These are phyloP conservation scores for Furcasterigmium sp. DNA, from an alignment of 2,329 filamentous ascomycete species.

Conservation along the genomic window DNA sequence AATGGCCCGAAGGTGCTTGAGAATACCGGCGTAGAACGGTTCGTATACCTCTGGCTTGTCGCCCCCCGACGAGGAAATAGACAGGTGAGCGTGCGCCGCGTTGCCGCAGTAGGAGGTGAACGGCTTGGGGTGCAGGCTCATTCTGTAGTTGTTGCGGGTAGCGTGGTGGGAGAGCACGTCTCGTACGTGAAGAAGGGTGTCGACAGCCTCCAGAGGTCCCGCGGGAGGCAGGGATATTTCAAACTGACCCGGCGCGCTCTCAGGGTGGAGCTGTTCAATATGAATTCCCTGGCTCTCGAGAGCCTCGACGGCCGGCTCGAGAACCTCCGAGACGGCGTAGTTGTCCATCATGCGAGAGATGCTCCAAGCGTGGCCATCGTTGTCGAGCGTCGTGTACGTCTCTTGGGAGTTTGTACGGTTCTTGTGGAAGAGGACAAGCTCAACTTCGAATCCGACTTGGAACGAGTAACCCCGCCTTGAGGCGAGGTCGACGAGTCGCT, in stretches of 20 bases:
- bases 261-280: constrained; percentile 69
- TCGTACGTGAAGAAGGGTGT: constrained; percentile 64
- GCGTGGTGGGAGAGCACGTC: constrained; percentile 64
- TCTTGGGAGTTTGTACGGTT: constrained; percentile 19
- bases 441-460: constrained; percentile 74
- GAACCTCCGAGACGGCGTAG: constrained; percentile 47
- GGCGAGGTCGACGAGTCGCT: constrained; percentile 46
- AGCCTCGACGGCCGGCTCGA: constrained; percentile 59
- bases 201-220: constrained; percentile 62
- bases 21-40: constrained; percentile 66
- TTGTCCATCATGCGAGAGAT: constrained; percentile 59
- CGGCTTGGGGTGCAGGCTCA: constrained; percentile 72
- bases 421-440: constrained; percentile 64
- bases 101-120: constrained; percentile 53
- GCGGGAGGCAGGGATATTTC: constrained; percentile 66
- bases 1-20: constrained; percentile 61
- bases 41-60: constrained; percentile 43
- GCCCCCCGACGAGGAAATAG: constrained; percentile 45
- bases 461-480: constrained; percentile 50
- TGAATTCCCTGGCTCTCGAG: constrained; percentile 59
- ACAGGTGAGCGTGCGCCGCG: constrained; percentile 66
- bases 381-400: constrained; percentile 39
- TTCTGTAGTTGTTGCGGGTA: constrained; percentile 54
- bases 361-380: constrained; percentile 66
- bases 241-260: constrained; percentile 69